These are phyloP conservation scores for Kitagawia praeruptora DNA, from an alignment of 129 eudicot genomes.

Conservation along the genomic window DNA sequence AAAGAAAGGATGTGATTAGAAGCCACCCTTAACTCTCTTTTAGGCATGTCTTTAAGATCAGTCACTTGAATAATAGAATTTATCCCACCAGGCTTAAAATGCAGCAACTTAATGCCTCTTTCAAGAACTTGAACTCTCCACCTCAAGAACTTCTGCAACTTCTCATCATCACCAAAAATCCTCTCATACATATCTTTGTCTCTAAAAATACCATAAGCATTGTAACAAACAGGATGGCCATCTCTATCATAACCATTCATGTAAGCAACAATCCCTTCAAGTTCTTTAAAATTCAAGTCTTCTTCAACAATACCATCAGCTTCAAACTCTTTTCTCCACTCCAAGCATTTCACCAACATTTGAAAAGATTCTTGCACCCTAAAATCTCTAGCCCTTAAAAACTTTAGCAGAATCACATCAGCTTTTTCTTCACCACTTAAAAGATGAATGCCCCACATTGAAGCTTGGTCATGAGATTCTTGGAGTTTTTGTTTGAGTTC, in stretches of 20 bases:
- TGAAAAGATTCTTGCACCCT: conserved; percentile 52
- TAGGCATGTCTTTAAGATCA: conserved; percentile 94
- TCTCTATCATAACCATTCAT: conserved; percentile 73
- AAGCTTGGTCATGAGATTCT: conserved; percentile 18
- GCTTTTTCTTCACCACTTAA: conserved; percentile 36
- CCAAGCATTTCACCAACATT: conserved; percentile 58
- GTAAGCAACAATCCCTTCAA: conserved; percentile 89
- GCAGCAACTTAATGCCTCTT: conserved; percentile 69
- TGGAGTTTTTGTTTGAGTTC: conserved; percentile 52
- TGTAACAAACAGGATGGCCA: conserved; percentile 90
- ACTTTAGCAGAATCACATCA: conserved; percentile 72
- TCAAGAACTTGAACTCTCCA: conserved; percentile 99
- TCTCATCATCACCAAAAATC: conserved; percentile 72
- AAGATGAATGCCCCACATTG: conserved; percentile 81
- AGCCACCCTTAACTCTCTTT: conserved; percentile 89
- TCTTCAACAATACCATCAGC: conserved; percentile 74
- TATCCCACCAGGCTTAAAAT: conserved; percentile 87
- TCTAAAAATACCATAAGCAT: conserved; percentile 83
- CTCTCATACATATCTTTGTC: conserved; percentile 80
- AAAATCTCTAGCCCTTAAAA: conserved; percentile 81
- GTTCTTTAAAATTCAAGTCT: conserved; percentile 76
- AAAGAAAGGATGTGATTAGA: conserved; percentile 82
- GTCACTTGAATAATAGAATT: conserved; percentile 87
- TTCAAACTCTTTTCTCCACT: conserved; percentile 73
- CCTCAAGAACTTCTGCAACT: conserved; percentile 56